A percentile compares a stretch with the other conserved stretches of the same genome.
Evolutionary conservation across 2,329 filamentous ascomycete species (phyloP).

Genomic region (Fusarium setosum): DNA sequence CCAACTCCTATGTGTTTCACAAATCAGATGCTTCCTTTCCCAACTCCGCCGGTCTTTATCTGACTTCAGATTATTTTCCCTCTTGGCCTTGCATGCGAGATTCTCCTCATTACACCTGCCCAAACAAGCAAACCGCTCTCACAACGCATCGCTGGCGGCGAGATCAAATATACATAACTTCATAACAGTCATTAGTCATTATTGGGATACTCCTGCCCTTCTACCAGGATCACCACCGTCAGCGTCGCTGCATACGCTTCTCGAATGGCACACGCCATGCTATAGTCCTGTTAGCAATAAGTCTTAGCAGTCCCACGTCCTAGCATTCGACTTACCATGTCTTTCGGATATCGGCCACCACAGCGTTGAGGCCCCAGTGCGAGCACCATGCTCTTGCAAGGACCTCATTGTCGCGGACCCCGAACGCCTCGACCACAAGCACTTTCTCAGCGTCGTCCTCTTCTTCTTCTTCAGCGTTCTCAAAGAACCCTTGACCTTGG

Average conservation of each 20-base stretch:
- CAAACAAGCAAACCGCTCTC: constrained; percentile 7
- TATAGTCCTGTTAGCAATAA: constrained; percentile 43
- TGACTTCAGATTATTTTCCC: constrained; percentile 6
- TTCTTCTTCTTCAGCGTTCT: constrained; percentile 48
- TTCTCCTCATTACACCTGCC: constrained; percentile 18
- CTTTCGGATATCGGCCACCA: constrained; percentile 75
- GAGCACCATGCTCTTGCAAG: constrained; percentile 82
- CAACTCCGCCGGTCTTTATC: constrained; percentile 1
- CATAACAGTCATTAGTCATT: constrained; percentile 51
- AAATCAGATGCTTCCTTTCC: constrained; percentile 15
- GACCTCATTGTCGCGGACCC: constrained; percentile 80
- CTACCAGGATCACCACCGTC: constrained; percentile 77
- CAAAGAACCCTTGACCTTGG: constrained; percentile 28
- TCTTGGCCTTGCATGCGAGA: constrained; percentile 15
- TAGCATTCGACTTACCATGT: constrained; percentile 66
- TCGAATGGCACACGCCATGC: constrained; percentile 78
- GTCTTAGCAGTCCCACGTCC: background rate
- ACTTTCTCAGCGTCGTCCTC: constrained; percentile 72
- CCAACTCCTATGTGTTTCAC: constrained; percentile 10
- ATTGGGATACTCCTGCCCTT: constrained; percentile 57
- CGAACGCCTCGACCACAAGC: constrained; percentile 78
- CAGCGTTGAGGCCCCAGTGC: constrained; percentile 77
- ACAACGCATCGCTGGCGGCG: constrained; percentile 13
- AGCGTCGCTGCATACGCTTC: constrained; percentile 81
- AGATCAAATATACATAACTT: constrained; percentile 33